phyloP scores from a whole-genome alignment of 192 early-diverging fungal species.

The Oehlia diaphana region DNA sequence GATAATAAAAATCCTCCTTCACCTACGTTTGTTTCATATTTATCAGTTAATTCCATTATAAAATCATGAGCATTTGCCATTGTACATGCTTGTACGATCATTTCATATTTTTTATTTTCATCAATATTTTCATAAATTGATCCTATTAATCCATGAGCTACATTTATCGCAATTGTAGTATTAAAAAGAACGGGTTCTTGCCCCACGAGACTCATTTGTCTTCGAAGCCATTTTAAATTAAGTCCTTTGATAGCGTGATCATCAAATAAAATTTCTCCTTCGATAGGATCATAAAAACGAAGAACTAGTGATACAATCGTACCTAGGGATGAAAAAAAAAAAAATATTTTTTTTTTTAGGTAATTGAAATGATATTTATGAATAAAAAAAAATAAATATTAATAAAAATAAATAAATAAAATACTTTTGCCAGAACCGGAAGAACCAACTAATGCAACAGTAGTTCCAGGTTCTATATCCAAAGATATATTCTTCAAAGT shows the following conservation, averaged over 20 bases:
- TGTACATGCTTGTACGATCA: constrained; percentile 59
- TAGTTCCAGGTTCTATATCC: constrained; percentile 56
- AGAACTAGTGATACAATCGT: constrained; percentile 40
- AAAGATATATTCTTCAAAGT: constrained; percentile 60
- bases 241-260: background rate
- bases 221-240: constrained; percentile 62
- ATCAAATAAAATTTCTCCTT: constrained; percentile 40
- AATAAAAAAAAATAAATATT: background rate
- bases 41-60: constrained; percentile 68
- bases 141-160: constrained; percentile 24
- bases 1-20: constrained; percentile 78
- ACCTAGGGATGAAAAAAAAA: background rate
- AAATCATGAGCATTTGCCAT: constrained; percentile 79
- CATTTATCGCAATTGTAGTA: constrained; percentile 48
- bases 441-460: constrained; percentile 81
- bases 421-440: constrained; percentile 79
- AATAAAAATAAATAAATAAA: background rate
- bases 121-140: constrained; percentile 5
- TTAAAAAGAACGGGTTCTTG: constrained; percentile 62
- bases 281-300: constrained; percentile 43
- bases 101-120: constrained; percentile 12
- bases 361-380: background rate
- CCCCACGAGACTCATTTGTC: constrained; percentile 72
- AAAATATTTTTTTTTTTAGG: no score
- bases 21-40: constrained; percentile 88